Conservation (phyloP, 129 eudicot species). For the Ambrosia trifida region DNA sequence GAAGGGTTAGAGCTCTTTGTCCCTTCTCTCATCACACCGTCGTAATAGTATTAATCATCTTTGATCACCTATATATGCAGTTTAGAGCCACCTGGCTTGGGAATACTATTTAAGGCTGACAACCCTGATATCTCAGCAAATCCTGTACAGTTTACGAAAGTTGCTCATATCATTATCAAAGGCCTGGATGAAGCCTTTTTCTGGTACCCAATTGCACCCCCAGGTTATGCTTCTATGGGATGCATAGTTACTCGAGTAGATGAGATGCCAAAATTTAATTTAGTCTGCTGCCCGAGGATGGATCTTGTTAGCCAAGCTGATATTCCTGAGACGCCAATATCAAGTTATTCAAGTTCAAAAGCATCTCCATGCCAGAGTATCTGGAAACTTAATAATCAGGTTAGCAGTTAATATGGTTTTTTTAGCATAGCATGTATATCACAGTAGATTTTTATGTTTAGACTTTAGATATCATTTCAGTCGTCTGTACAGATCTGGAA, state of each 20-base stretch:
- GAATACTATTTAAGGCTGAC: constrained; percentile 75
- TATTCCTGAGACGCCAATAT: constrained; percentile 73
- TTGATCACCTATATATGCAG: constrained; percentile 39
- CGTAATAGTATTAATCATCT: constrained; percentile 5
- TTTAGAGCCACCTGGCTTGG: constrained; percentile 97
- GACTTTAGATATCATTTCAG: neutral
- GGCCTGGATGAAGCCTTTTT: constrained; percentile 82
- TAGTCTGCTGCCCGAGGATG: constrained; percentile 81
- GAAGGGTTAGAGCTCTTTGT: constrained; percentile 64
- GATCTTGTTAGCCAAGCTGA: constrained; percentile 90
- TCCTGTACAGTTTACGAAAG: constrained; percentile 84
- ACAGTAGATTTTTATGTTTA: neutral
- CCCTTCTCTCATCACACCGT: constrained; percentile 8
- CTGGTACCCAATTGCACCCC: constrained; percentile 98
- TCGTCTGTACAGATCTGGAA: neutral
- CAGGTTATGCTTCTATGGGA: constrained; percentile 95
- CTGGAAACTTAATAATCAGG: constrained; percentile 99
- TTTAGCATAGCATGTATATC: neutral
- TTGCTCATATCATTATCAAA: constrained; percentile 71
- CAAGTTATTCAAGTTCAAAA: constrained; percentile 60
- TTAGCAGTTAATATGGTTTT: constrained; percentile 19
- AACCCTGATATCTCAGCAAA: constrained; percentile 75
- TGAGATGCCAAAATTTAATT: constrained; percentile 64
- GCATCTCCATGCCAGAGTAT: constrained; percentile 89
- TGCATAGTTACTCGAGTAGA: constrained; percentile 74